These are phyloP conservation scores for Hymenoscyphus albidus DNA, from an alignment of 2,329 filamentous ascomycete species.

Conservation along the genomic window DNA sequence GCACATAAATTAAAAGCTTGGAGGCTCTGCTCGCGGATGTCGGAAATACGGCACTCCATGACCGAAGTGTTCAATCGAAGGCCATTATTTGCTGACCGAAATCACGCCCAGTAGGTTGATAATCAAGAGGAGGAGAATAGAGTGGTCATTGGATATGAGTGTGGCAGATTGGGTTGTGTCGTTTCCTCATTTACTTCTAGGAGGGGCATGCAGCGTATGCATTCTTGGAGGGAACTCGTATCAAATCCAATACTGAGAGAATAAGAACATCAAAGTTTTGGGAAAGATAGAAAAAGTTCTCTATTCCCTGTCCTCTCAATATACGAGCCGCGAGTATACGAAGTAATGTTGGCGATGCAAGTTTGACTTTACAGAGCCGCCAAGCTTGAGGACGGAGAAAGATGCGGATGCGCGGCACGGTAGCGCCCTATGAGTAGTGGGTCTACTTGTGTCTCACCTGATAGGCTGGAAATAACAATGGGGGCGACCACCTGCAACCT, in stretches of 20 bases:
- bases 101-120: no score
- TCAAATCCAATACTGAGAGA: no score
- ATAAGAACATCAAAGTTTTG: no score
- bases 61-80: neutral
- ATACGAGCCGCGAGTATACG: neutral
- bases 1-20: neutral
- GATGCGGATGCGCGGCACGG: neutral
- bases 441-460: neutral
- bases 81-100: neutral
- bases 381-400: neutral
- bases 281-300: neutral
- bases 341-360: neutral
- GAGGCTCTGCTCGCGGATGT: neutral
- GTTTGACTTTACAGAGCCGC: neutral
- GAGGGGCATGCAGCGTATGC: no score
- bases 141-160: no score
- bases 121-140: neutral
- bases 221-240: no score
- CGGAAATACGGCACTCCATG: neutral
- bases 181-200: no score
- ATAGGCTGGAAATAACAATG: neutral
- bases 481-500: neutral
- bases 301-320: neutral
- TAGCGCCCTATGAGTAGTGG: neutral
- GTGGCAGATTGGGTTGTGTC: no score